These are phyloP conservation scores for Iodosphaeria phyllophila DNA, from an alignment of 2,329 filamentous ascomycete genomes.

Conservation along the genomic window DNA sequence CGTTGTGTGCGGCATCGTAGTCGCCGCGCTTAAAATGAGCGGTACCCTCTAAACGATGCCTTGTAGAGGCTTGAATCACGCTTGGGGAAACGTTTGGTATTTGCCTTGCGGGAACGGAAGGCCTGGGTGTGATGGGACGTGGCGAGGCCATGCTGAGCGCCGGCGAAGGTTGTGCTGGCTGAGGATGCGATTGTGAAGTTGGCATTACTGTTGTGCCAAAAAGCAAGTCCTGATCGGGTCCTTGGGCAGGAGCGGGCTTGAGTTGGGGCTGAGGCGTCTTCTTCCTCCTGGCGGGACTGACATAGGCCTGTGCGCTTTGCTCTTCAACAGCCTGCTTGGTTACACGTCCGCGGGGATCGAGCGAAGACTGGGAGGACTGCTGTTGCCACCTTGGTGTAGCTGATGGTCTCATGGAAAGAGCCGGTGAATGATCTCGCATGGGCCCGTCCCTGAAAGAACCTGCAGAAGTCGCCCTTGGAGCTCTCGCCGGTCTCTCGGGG, in stretches of 20 bases:
- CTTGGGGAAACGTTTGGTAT: conserved; percentile 51
- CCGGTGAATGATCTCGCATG: conserved; percentile 30
- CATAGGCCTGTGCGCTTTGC: conserved; percentile 64
- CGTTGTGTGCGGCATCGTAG: conserved; percentile 67
- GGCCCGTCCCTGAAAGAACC: conserved; percentile 8
- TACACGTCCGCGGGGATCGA: conserved; percentile 40
- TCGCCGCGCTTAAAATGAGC: conserved; percentile 90
- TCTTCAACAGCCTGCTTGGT: conserved; percentile 61
- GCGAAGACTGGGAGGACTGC: conserved; percentile 23
- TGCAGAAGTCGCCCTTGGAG: no score
- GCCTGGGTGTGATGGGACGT: conserved; percentile 23
- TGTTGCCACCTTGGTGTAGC: conserved; percentile 43
- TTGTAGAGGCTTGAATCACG: conserved; percentile 57
- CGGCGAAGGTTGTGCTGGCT: conserved; percentile 15
- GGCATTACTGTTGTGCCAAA: conserved; percentile 31
- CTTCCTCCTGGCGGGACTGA: conserved; percentile 71
- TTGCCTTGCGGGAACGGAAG: conserved; percentile 25
- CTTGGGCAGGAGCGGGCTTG: conserved; percentile 20
- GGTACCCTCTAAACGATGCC: conserved; percentile 62
- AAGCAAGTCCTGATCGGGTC: conserved; percentile 44
- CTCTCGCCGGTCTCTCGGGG: conserved; percentile 29
- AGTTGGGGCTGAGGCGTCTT: conserved; percentile 35
- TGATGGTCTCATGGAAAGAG: conserved; percentile 20
- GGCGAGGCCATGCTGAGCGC: conserved; percentile 15
- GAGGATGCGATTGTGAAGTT: no score